Evolutionary conservation across 441 rosid genomes (phyloP).

Genomic region (Erysimum cheiri): DNA sequence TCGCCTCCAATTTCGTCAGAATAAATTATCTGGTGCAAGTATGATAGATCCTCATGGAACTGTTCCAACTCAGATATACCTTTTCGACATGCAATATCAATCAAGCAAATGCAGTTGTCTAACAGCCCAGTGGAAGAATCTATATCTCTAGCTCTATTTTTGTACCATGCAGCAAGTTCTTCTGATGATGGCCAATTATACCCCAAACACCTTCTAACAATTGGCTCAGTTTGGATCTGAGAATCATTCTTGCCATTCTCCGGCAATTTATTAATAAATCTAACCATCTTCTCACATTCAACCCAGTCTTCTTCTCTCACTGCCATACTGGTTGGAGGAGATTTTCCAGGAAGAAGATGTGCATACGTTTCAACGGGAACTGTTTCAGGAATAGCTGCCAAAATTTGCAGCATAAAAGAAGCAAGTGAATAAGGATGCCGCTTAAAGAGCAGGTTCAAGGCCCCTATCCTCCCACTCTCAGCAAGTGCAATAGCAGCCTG

Average conservation of each 20-base stretch:
- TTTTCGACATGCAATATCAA: slow-evolving; percentile 81
- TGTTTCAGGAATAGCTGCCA: slow-evolving; percentile 94
- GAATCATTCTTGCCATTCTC: slow-evolving; percentile 52
- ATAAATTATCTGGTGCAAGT: slow-evolving; percentile 82
- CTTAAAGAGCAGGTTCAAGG: slow-evolving; percentile 90
- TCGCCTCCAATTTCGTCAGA: slow-evolving; percentile 60
- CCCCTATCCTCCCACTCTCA: slow-evolving; percentile 96
- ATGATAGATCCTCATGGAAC: slow-evolving; percentile 78
- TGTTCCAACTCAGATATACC: slow-evolving; percentile 76
- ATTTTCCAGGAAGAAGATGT: slow-evolving; percentile 94
- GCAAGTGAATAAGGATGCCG: slow-evolving; percentile 91
- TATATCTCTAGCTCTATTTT: slow-evolving; percentile 85
- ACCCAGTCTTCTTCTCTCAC: slow-evolving; percentile 99
- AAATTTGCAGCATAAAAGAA: slow-evolving; percentile 68
- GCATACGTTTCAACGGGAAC: slow-evolving; percentile 82
- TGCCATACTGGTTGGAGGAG: slow-evolving; percentile 68
- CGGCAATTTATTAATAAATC: slow-evolving; percentile 63
- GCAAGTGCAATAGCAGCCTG: slow-evolving; percentile 83
- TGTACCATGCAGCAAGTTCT: slow-evolving; percentile 84
- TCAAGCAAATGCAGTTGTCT: slow-evolving; percentile 80
- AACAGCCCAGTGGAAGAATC: slow-evolving; percentile 91
- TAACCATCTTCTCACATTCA: slow-evolving; percentile 87
- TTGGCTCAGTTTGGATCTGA: slow-evolving; percentile 80
- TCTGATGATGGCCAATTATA: slow-evolving; percentile 76
- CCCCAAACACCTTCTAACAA: slow-evolving; percentile 65